Base-by-base conservation (phyloP, 2,329 filamentous ascomycete species). In the Ceratocystiopsis brevicomis region DNA sequence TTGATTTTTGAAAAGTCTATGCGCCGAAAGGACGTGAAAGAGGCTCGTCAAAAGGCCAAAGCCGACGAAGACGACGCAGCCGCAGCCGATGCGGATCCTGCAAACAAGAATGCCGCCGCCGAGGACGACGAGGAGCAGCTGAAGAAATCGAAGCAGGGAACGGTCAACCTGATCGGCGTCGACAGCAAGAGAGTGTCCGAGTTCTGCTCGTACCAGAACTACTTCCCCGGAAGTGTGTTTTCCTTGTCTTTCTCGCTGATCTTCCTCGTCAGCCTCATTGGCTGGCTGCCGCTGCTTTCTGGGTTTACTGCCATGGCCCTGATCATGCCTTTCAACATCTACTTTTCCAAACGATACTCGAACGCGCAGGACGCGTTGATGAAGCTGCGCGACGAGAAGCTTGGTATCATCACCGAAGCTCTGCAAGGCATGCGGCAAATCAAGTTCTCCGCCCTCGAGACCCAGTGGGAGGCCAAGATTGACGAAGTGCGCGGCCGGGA, bases 371-470 rank as follows among this genome's bases (percentile, higher is more conserved):
- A 80, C 44, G 62, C 66, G 41, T 58, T 88, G 41, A 87, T 87
- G 81, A 81, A 80, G 54, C 66, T 77, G 25, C 68, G 82, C 38
- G 83, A 88, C 56, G 67, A 74, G 44, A 88, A 87, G 58, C 68
- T 86, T 59, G 77, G 71, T 0, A 70, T 86, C 14, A 69, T 90
- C 30, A 81, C 81, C 1, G 82, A 90, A 57, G 80, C 78, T 0
- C 61, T 90, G 1, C 72, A 81, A 51, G 82, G 82, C 9, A 87
- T 88, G 49, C 73, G 81, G 1, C 83, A 90, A 57, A 84, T 90
- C 61, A 90, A 90, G 53, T 86, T 88, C 51, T 81, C 81, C 0
- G 82, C 82, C 1, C 60, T 85, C 2, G 83, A 88, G 56, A 61
- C 64, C 17, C 73, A 81, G 51, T 88, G 83, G 82, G 74, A 85